phyloP scores from a whole-genome alignment of 2,329 filamentous ascomycete genomes.

The Fusarium humuli region DNA sequence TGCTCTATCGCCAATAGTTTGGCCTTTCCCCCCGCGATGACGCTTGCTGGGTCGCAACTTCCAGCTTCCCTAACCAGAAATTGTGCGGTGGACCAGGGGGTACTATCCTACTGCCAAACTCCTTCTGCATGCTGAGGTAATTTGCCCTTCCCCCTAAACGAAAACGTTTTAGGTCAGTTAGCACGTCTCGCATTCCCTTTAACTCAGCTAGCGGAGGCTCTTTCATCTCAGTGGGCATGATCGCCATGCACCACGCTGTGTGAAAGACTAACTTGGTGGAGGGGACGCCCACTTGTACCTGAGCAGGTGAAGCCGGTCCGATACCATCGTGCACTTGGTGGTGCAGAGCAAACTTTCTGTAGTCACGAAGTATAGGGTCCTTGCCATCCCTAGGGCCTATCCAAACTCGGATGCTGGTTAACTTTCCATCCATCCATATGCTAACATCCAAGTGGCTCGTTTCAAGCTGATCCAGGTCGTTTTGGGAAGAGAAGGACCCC shows the following conservation, averaged over 20 bases:
- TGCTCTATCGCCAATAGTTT: constrained; percentile 31
- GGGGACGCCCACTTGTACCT: constrained; percentile 64
- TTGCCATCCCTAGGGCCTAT: constrained; percentile 54
- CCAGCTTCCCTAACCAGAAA: constrained; percentile 53
- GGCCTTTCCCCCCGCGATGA: constrained; percentile 3
- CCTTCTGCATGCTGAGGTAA: constrained; percentile 36
- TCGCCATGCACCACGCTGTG: constrained; percentile 64
- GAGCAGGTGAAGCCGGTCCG: constrained; percentile 61
- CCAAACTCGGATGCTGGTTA: constrained; percentile 56
- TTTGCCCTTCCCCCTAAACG: constrained; percentile 51
- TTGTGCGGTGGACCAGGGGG: constrained; percentile 46
- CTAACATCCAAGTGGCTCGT: constrained; percentile 39
- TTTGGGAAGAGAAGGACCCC: not conserved
- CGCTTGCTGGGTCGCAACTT: constrained; percentile 27
- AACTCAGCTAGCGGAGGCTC: constrained; percentile 49
- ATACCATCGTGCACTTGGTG: constrained; percentile 52
- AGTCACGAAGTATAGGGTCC: constrained; percentile 58
- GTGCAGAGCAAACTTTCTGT: constrained; percentile 59
- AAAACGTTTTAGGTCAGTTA: constrained; percentile 56
- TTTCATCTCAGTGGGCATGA: constrained; percentile 52
- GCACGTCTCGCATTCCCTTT: constrained; percentile 57
- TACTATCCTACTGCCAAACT: constrained; percentile 3
- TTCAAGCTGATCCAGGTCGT: constrained; percentile 30
- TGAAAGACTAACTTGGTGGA: constrained; percentile 59
- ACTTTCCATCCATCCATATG: constrained; percentile 46